These are phyloP conservation scores for Nitzschia sp. DNA, from an alignment of 108 stramenopile species.

Conservation along the genomic window DNA sequence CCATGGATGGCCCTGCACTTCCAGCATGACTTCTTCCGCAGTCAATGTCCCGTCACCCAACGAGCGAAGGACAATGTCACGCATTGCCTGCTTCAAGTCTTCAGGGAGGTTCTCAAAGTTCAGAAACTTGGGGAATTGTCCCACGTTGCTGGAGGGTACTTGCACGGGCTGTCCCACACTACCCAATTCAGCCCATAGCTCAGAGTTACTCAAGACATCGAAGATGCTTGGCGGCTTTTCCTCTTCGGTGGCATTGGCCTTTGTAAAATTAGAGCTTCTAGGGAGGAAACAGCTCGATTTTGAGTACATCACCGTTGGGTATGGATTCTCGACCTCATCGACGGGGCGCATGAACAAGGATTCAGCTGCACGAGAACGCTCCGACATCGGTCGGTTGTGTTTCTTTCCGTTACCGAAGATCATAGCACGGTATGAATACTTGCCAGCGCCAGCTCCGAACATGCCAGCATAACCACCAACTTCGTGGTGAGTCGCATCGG, in stretches of 20 bases:
- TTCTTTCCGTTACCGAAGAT: conserved; percentile 77
- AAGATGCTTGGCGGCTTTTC: conserved; percentile 51
- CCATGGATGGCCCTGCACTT: conserved; percentile 60
- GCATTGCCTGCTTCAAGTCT: conserved; percentile 42
- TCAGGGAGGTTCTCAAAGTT: conserved; percentile 22
- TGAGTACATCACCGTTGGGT: conserved; percentile 73
- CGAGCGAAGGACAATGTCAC: conserved; percentile 52
- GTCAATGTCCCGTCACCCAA: conserved; percentile 47
- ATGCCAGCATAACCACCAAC: conserved; percentile 30
- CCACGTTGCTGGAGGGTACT: conserved; percentile 19
- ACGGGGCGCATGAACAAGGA: conserved; percentile 59
- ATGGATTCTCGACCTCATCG: conserved; percentile 51
- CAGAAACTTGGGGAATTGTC: conserved; percentile 12
- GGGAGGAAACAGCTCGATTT: conserved; percentile 72
- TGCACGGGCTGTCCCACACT: conserved; percentile 15
- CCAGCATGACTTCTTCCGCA: conserved; percentile 60
- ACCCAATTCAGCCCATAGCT: conserved; percentile 60
- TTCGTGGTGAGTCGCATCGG: conserved; percentile 49
- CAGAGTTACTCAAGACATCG: conserved; percentile 61
- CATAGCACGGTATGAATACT: conserved; percentile 78
- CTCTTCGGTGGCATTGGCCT: conserved; percentile 48
- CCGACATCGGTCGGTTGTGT: conserved; percentile 70
- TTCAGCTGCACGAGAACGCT: conserved; percentile 79
- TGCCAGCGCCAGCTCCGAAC: conserved; percentile 40
- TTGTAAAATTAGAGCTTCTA: conserved; percentile 43